Evolutionary conservation across 2,329 filamentous ascomycete genomes (phyloP).

Genomic region (Chlorencoelia australis): DNA sequence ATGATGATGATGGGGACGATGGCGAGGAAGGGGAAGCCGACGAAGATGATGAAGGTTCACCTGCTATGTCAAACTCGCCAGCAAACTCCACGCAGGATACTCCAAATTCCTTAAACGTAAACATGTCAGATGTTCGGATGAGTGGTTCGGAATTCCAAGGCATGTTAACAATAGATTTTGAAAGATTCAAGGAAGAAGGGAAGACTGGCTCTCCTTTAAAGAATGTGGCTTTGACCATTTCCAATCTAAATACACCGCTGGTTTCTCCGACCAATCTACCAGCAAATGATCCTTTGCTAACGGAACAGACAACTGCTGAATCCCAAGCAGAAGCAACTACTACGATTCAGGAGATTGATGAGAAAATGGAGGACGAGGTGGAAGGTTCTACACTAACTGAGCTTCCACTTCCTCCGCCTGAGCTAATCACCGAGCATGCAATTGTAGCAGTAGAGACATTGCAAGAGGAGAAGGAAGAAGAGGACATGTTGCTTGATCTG

Average conservation of each 20-base stretch:
- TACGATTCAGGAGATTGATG: slow-evolving; percentile 15
- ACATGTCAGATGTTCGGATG: slow-evolving; percentile 10
- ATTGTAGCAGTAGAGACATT: slow-evolving; percentile 7
- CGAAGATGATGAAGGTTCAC: slow-evolving; percentile 38
- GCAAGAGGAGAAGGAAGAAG: slow-evolving; percentile 19
- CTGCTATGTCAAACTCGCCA: slow-evolving; percentile 21
- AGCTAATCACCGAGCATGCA: slow-evolving; percentile 11
- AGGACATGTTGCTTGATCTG: slow-evolving; percentile 22
- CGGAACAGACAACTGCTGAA: neutral
- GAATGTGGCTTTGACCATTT: slow-evolving; percentile 20
- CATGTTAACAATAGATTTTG: slow-evolving; percentile 9
- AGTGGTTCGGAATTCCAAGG: slow-evolving; percentile 8
- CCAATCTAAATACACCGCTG: slow-evolving; percentile 20
- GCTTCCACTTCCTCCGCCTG: slow-evolving; percentile 15
- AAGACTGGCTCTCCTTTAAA: slow-evolving; percentile 24
- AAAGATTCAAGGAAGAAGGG: slow-evolving; percentile 12
- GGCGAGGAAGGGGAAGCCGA: slow-evolving; percentile 34
- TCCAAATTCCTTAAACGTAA: slow-evolving; percentile 9
- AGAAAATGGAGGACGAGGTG: slow-evolving; percentile 14
- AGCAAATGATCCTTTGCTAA: neutral
- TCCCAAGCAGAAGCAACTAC: slow-evolving; percentile 1
- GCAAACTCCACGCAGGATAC: slow-evolving; percentile 19
- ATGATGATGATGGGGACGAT: slow-evolving; percentile 23
- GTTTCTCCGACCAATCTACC: slow-evolving; percentile 10
- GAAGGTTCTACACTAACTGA: slow-evolving; percentile 7